Evolutionary conservation across 768 basidiomycete species (phyloP).

Genomic region (Suillus discolor): DNA sequence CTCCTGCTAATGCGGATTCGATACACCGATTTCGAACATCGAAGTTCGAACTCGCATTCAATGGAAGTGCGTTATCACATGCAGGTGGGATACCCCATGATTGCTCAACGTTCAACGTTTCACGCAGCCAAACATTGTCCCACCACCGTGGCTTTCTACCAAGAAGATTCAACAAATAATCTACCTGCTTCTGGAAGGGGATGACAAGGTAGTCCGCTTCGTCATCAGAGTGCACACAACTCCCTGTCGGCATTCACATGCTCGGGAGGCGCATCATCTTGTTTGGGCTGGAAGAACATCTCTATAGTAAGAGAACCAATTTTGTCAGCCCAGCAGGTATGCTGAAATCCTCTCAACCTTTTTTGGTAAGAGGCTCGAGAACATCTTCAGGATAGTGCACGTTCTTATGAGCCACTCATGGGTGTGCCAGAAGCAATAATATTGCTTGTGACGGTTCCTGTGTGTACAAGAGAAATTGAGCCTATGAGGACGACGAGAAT

Average conservation of each 20-base stretch:
- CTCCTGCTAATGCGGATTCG: background rate
- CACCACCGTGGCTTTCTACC: conserved; percentile 2
- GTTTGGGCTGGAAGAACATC: background rate
- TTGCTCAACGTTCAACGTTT: no score
- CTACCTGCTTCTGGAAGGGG: background rate
- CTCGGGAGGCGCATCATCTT: background rate
- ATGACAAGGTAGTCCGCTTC: background rate
- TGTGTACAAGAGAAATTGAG: background rate
- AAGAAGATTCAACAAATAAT: background rate
- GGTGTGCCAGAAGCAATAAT: background rate
- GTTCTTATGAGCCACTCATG: background rate
- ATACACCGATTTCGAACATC: background rate
- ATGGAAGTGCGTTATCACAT: background rate
- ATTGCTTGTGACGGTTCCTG: background rate
- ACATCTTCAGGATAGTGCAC: background rate
- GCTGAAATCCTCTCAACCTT: background rate
- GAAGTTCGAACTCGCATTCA: background rate
- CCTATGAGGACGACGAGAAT: background rate
- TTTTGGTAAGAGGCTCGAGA: no score
- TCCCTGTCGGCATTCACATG: background rate
- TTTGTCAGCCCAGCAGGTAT: background rate
- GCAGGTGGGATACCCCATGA: no score
- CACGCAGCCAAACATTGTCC: background rate
- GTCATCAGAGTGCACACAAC: background rate
- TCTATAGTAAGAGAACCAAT: background rate